These are phyloP conservation scores for Tetrapisispora taiwanensis DNA, from an alignment of 805 yeast genomes.

Conservation along the genomic window DNA sequence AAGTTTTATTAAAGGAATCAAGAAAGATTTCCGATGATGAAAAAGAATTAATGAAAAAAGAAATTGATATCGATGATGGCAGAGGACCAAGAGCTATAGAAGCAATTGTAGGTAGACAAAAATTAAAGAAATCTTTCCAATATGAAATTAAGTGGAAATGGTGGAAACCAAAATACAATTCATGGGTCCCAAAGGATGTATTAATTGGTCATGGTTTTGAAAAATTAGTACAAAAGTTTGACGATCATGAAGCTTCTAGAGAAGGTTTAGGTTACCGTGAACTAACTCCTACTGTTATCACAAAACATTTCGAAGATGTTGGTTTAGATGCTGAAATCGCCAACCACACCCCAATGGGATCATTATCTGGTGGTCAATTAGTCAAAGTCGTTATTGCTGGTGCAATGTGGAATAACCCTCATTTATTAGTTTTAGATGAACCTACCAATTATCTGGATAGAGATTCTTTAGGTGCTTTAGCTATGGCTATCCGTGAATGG, in stretches of 20 bases:
- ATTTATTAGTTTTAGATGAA: constrained; percentile 89
- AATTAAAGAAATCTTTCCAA: constrained; percentile 91
- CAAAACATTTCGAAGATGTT: constrained; percentile 94
- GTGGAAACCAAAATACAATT: constrained; percentile 87
- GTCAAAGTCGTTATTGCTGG: constrained; percentile 98
- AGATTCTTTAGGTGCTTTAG: constrained; percentile 95
- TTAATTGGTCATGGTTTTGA: constrained; percentile 77
- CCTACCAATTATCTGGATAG: constrained; percentile 97
- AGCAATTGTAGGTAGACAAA: constrained; percentile 95
- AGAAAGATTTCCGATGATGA: constrained; percentile 73
- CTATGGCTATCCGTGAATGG: constrained; percentile 97
- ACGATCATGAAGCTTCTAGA: constrained; percentile 98
- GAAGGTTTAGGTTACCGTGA: constrained; percentile 98
- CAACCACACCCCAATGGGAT: constrained; percentile 94
- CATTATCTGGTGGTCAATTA: constrained; percentile 94
- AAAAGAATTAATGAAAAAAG: constrained; percentile 62
- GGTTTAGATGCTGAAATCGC: constrained; percentile 98
- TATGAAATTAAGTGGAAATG: constrained; percentile 91
- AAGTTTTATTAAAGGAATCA: constrained; percentile 85
- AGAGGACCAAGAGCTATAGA: constrained; percentile 81
- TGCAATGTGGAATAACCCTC: constrained; percentile 99
- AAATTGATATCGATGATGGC: constrained; percentile 75
- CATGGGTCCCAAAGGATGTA: constrained; percentile 83
- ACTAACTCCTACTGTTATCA: constrained; percentile 78
- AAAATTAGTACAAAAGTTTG: constrained; percentile 89